Conservation (phyloP, 768 basidiomycete species). For the Mrakia blollopis region DNA sequence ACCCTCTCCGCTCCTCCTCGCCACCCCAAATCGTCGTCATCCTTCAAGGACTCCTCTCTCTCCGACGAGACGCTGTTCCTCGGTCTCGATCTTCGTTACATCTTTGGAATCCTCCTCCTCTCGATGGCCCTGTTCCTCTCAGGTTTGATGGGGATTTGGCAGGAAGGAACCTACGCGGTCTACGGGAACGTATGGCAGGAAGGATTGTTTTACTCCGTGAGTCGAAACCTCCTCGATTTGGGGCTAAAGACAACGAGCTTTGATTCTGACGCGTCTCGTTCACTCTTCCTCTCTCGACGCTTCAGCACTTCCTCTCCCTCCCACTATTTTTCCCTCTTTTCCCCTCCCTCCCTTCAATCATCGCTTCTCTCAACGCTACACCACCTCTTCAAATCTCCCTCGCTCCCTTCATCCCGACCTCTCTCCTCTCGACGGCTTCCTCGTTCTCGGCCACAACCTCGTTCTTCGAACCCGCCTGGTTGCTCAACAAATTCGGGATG, state of each 20-base stretch:
- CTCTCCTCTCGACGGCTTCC: neutral
- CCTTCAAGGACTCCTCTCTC: constrained; percentile 8
- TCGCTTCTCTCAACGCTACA: constrained; percentile 16
- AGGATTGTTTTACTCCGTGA: constrained; percentile 75
- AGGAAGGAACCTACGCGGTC: constrained; percentile 66
- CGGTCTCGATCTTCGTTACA: constrained; percentile 47
- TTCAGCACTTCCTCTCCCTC: constrained; percentile 73
- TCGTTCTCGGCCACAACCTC: neutral
- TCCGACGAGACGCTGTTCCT: neutral
- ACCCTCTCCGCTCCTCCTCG: constrained; percentile 55
- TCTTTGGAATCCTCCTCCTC: constrained; percentile 65
- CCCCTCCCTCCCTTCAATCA: constrained; percentile 41
- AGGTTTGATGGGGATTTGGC: constrained; percentile 63
- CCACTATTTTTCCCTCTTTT: constrained; percentile 65
- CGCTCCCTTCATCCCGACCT: constrained; percentile 21
- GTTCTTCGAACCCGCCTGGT: constrained; percentile 2
- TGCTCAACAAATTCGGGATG: constrained; percentile 28
- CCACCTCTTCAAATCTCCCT: constrained; percentile 24
- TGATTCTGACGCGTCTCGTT: neutral
- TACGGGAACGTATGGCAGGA: constrained; percentile 75
- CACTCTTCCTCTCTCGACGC: neutral
- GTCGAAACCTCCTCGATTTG: constrained; percentile 24
- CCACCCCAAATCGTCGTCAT: constrained; percentile 22
- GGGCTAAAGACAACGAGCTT: neutral
- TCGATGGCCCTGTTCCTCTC: constrained; percentile 62